Evolutionary conservation across 1,284 basidiomycete species (phyloP).

Genomic region (Malassezia restricta): DNA sequence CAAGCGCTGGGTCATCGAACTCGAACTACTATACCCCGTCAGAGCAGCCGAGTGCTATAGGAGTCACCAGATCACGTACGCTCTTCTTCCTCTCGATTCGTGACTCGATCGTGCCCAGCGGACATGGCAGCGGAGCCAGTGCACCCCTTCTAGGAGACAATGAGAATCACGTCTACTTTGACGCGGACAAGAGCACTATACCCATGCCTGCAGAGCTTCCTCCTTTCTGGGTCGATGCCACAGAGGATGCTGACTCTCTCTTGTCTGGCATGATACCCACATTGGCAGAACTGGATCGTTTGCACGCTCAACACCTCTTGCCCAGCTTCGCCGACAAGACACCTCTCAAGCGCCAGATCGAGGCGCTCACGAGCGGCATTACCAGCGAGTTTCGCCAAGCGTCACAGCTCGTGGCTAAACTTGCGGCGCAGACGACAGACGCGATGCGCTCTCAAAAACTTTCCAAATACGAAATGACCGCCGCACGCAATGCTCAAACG

Average conservation of each 20-base stretch:
- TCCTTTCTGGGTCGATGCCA: slow-evolving; percentile 41
- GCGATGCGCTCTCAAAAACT: slow-evolving; percentile 33
- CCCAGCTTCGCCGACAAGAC: slow-evolving; percentile 91
- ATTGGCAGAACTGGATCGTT: slow-evolving; percentile 65
- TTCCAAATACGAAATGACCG: slow-evolving; percentile 37
- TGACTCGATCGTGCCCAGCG: slow-evolving; percentile 54
- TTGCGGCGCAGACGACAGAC: slow-evolving; percentile 45
- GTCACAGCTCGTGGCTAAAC: slow-evolving; percentile 23
- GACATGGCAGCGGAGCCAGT: slow-evolving; percentile 32
- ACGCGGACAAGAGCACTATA: slow-evolving; percentile 14
- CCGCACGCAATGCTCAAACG: slow-evolving; percentile 89
- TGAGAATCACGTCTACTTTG: slow-evolving; percentile 22
- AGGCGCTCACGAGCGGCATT: slow-evolving; percentile 70
- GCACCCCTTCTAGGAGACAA: slow-evolving; percentile 42
- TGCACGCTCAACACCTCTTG: slow-evolving; percentile 87
- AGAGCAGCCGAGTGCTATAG: slow-evolving; percentile 8
- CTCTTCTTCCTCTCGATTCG: slow-evolving; percentile 88
- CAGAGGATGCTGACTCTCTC: slow-evolving; percentile 32
- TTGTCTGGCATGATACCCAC: slow-evolving; percentile 24
- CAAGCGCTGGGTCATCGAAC: neutral
- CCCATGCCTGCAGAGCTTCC: slow-evolving; percentile 44
- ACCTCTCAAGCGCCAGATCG: slow-evolving; percentile 85
- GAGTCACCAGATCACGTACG: slow-evolving; percentile 68
- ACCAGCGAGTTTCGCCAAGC: slow-evolving; percentile 50
- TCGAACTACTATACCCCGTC: neutral